phyloP scores from a whole-genome alignment of 768 basidiomycete genomes.

The Termitomyces eurrhizus region DNA sequence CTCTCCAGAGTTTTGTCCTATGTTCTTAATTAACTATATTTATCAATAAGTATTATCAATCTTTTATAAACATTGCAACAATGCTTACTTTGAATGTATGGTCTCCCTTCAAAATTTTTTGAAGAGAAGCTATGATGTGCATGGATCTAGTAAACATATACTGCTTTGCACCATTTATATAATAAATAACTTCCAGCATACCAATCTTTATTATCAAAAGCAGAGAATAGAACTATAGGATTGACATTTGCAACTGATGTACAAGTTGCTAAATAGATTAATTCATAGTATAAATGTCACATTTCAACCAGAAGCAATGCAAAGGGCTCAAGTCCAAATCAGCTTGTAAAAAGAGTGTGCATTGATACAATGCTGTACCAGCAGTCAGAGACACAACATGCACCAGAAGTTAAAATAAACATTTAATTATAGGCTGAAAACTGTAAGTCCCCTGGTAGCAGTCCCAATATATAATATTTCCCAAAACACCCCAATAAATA shows the following conservation, averaged over 20 bases:
- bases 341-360: background rate
- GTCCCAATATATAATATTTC: too few relatives aligned
- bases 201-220: background rate
- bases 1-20: background rate
- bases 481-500: too few relatives aligned
- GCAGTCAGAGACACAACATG: too few relatives aligned
- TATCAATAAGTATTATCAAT: too few relatives aligned
- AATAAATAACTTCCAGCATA: background rate
- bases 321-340: slow-evolving; percentile 2
- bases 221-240: background rate
- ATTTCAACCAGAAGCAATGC: background rate
- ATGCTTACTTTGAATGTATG: slow-evolving; percentile 8
- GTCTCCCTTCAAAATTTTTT: background rate
- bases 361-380: too few relatives aligned
- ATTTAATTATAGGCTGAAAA: too few relatives aligned
- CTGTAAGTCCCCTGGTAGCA: too few relatives aligned
- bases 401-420: too few relatives aligned
- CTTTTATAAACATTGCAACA: too few relatives aligned
- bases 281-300: background rate
- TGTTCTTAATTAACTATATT: background rate
- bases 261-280: background rate
- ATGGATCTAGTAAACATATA: slow-evolving; percentile 3
- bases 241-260: background rate
- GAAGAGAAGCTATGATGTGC: slow-evolving; percentile 1
- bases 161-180: background rate